A percentile compares a stretch with the other conserved stretches of the same genome.
These are phyloP conservation scores for Microdochium nivale DNA, from an alignment of 2,329 filamentous ascomycete species.

Conservation along the genomic window DNA sequence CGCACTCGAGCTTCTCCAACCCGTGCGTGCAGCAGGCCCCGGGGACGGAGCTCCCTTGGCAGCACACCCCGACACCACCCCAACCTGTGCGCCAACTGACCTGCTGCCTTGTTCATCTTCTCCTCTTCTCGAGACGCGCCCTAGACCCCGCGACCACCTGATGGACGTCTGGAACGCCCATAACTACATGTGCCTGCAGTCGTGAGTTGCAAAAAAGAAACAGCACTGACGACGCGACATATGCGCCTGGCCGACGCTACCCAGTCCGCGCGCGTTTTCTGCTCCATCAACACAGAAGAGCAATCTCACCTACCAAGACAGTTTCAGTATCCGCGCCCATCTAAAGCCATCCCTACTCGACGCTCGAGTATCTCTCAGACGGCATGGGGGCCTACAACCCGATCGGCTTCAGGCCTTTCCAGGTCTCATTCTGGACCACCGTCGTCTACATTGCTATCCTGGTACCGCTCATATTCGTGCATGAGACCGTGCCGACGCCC, in stretches of 20 bases:
- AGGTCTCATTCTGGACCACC: constrained; percentile 74
- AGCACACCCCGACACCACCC: not conserved
- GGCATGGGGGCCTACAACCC: constrained; percentile 34
- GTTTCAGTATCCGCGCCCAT: too few species aligned
- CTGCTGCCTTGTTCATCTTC: not conserved
- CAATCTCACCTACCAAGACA: not conserved
- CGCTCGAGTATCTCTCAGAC: constrained; percentile 2
- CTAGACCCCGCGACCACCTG: not conserved
- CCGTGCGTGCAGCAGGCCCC: not conserved
- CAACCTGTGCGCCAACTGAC: not conserved
- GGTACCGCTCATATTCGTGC: constrained; percentile 62
- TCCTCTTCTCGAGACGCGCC: not conserved
- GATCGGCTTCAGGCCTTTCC: constrained; percentile 69
- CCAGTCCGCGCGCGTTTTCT: too few species aligned
- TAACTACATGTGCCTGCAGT: not conserved
- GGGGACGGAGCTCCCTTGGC: not conserved
- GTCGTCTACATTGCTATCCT: constrained; percentile 70
- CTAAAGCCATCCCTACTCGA: not conserved
- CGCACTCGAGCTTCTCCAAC: not conserved
- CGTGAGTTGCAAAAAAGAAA: not conserved
- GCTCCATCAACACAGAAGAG: too few species aligned
- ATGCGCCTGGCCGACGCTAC: not conserved
- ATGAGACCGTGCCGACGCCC: constrained; percentile 65
- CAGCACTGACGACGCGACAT: not conserved
- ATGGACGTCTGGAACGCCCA: not conserved